Evolutionary conservation across 768 basidiomycete genomes (phyloP).

Genomic region (Tulasnella sp.): DNA sequence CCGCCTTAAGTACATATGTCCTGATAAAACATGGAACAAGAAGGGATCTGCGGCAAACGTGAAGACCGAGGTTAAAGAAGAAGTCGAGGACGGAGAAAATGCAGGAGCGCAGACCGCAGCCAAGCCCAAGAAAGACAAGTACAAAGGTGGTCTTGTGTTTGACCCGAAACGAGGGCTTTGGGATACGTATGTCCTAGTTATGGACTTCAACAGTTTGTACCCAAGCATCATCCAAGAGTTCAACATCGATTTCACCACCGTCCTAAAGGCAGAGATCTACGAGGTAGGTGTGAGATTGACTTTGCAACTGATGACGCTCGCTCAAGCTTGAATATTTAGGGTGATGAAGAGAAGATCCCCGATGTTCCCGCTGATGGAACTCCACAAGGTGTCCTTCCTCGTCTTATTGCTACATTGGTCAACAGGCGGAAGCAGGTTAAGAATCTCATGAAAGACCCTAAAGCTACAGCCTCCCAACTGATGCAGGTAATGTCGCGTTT

Average conservation of each 20-base stretch:
- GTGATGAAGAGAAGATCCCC: conserved; percentile 78
- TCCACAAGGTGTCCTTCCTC: conserved; percentile 85
- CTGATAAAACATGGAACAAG: conserved; percentile 88
- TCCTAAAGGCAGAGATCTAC: conserved; percentile 61
- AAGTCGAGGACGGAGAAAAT: conserved; percentile 51
- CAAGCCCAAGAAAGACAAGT: conserved; percentile 85
- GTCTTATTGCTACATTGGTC: conserved; percentile 96
- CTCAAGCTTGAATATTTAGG: conserved; percentile 40
- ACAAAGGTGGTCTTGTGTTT: conserved; percentile 97
- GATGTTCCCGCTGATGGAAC: conserved; percentile 73
- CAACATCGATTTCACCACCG: conserved; percentile 98
- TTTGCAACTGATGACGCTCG: neutral
- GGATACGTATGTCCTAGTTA: conserved; percentile 96
- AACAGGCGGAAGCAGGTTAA: conserved; percentile 87
- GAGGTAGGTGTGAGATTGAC: conserved; percentile 31
- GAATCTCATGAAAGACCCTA: conserved; percentile 83
- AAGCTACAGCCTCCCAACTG: conserved; percentile 62
- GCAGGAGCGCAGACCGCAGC: conserved; percentile 43
- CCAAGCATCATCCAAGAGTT: conserved; percentile 99
- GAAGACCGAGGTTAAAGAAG: conserved; percentile 41
- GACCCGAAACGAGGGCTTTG: conserved; percentile 93
- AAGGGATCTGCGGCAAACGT: conserved; percentile 45
- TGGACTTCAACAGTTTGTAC: conserved; percentile 99
- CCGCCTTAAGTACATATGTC: conserved; percentile 89
- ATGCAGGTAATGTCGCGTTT: conserved; percentile 61